Conservation (phyloP, 805 yeast species). For the Candida vartiovaarae region DNA sequence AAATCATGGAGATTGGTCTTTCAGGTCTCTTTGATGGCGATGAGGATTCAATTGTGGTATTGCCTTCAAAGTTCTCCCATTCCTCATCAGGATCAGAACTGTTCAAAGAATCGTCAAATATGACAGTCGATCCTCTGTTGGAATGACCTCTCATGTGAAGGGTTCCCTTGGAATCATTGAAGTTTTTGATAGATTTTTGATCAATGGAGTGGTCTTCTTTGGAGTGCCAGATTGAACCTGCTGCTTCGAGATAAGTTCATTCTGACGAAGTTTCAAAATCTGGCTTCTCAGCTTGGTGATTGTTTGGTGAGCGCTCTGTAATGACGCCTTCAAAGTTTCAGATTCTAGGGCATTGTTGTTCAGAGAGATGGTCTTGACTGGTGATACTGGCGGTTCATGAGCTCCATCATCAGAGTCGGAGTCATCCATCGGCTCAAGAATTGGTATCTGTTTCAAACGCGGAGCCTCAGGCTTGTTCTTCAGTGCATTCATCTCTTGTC, state of each 20-base stretch:
- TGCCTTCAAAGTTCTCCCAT: slow-evolving; percentile 25
- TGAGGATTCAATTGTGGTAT: slow-evolving; percentile 10
- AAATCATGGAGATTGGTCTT: slow-evolving; percentile 13
- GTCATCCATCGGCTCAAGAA: slow-evolving; percentile 17
- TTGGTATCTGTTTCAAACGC: slow-evolving; percentile 14
- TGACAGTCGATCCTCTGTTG: slow-evolving; percentile 19
- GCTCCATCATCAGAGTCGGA: slow-evolving; percentile 33
- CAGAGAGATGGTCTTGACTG: slow-evolving; percentile 30
- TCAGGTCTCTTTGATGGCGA: slow-evolving; percentile 12
- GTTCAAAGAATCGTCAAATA: slow-evolving; percentile 18
- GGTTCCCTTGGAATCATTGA: slow-evolving; percentile 11
- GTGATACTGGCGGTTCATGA: slow-evolving; percentile 30
- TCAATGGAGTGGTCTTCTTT: slow-evolving; percentile 13
- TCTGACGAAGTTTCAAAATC: slow-evolving; percentile 21
- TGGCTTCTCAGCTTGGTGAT: slow-evolving; percentile 50
- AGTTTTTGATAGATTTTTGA: slow-evolving; percentile 6
- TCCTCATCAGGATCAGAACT: slow-evolving; percentile 14
- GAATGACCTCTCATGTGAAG: slow-evolving; percentile 17
- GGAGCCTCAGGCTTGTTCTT: slow-evolving; percentile 12
- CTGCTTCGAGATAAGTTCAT: slow-evolving; percentile 16
- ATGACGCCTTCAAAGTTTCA: slow-evolving; percentile 58
- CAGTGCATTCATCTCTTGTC: slow-evolving; percentile 14
- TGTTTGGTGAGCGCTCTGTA: slow-evolving; percentile 56
- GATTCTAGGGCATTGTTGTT: slow-evolving; percentile 45
- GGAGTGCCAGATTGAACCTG: slow-evolving; percentile 2